phyloP scores from a whole-genome alignment of 2,329 filamentous ascomycete species.

The Hymenoscyphus fraxineus region DNA sequence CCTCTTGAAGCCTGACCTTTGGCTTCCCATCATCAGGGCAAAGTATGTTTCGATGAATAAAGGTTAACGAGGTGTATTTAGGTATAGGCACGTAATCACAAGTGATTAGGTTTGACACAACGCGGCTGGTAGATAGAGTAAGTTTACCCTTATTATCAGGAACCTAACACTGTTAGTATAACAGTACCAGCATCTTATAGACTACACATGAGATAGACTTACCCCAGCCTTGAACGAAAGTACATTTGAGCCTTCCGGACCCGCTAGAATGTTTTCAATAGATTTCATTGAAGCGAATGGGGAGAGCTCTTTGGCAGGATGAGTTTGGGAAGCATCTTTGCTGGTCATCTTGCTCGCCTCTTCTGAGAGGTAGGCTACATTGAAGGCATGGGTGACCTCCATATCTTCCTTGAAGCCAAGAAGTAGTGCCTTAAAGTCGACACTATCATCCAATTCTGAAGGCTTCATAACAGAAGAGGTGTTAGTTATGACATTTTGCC shows the following conservation, averaged over 20 bases:
- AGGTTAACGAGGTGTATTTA: conserved; percentile 25
- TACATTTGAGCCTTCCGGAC: not conserved
- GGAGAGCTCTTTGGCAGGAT: conserved; percentile 19
- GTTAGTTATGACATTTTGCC: not conserved
- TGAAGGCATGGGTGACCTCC: conserved; percentile 19
- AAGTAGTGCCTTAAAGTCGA: conserved; percentile 12
- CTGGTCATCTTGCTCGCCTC: conserved; percentile 14
- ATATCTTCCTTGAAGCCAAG: conserved; percentile 14
- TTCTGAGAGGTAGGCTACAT: conserved; percentile 18
- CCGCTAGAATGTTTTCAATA: not conserved
- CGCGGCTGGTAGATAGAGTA: conserved; percentile 9
- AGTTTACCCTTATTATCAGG: not conserved
- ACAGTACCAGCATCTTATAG: not conserved
- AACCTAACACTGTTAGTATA: not conserved
- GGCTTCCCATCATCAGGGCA: conserved; percentile 29
- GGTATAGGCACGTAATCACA: conserved; percentile 23
- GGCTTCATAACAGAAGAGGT: not conserved
- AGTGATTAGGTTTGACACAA: conserved; percentile 12
- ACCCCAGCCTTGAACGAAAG: not conserved
- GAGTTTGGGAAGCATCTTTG: not conserved
- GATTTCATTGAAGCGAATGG: conserved; percentile 23
- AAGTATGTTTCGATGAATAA: conserved; percentile 27
- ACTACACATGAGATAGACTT: not conserved
- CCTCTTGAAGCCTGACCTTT: conserved; percentile 18
- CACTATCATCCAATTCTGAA: not conserved